Evolutionary conservation across 345 rosid species (phyloP), one percentile per base, ranked within the genome.

Genomic region (Euphorbia peplus): DNA sequence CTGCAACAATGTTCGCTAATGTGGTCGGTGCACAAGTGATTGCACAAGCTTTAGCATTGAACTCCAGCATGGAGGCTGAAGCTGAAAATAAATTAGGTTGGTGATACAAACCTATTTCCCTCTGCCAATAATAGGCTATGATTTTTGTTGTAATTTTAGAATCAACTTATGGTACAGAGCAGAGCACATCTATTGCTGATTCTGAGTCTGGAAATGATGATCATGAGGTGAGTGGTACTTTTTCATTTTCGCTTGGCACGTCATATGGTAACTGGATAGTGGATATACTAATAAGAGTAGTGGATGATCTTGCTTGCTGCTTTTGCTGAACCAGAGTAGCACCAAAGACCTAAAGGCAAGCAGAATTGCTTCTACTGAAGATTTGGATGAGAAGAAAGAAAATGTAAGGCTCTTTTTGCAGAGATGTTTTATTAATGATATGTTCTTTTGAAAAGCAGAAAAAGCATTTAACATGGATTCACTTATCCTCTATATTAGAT

Each of bases 11-110:
- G 83, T 95, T 95, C 71, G 99, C 86, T 12, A 81, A 91, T 84
- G 86, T 91, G 73, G 95, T 95, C 61, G 99, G 96, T 52, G 86
- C 91, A n/a, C 95, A 95, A 78, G 84, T 91, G 61, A 88, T 91
- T 60, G 87, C 99, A 28, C 95, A 91, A 80, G 70, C 78, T 73
- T 79, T 51, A 70, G 70, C 76, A 64, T 70, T 77, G 44, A 78
- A 74, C 64, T 63, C 82, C 61, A 76, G 60, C 58, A 12, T 32
- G 32, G 73, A 57, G 70, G 63, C 26, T 57, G 72, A 62, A 4
- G 50, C 75, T 30, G 71, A 53, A 35, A 60, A 50, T 39, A 78
- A 66, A 52, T 68, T 84, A 69, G 95, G 89, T 86, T 60, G 50
- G 79, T 70, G 19, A 7, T n/a, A 6, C 46, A 15, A 4, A 16